Evolutionary conservation across 495 filamentous ascomycete species (phyloP).

Genomic region (Aspergillus indologenus): DNA sequence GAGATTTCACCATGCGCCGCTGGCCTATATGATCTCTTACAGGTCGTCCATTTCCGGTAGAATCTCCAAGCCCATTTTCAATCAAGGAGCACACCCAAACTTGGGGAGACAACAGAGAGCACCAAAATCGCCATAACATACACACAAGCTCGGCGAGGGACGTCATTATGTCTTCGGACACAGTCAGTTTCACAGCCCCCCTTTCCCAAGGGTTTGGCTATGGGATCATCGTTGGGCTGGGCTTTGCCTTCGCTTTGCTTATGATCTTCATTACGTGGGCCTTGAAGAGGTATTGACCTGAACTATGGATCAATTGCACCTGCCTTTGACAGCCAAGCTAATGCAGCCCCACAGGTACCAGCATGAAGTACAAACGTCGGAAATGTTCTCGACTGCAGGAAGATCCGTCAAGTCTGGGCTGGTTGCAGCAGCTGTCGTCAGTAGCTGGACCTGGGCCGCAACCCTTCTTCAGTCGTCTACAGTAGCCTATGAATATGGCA

Average conservation of each 20-base stretch:
- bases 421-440: conserved; percentile 93
- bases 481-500: conserved; percentile 89
- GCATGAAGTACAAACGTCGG: conserved; percentile 89
- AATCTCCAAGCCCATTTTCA: not conserved
- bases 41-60: not conserved
- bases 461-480: conserved; percentile 69
- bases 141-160: not conserved
- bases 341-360: conserved; percentile 60
- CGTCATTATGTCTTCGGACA: conserved; percentile 14
- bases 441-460: conserved; percentile 85
- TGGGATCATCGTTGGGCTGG: conserved; percentile 77
- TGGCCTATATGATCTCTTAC: conserved; percentile 4
- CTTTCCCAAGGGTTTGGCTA: conserved; percentile 73
- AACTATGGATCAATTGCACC: not conserved
- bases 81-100: not conserved
- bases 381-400: conserved; percentile 96
- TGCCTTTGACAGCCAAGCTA: not conserved
- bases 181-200: conserved; percentile 45
- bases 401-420: conserved; percentile 91
- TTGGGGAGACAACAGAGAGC: not conserved
- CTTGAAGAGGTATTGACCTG: conserved; percentile 55
- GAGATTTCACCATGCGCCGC: conserved; percentile 13
- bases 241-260: conserved; percentile 70
- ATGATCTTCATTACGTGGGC: conserved; percentile 83
- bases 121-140: not conserved